Evolutionary conservation across 345 rosid species (phyloP).

Genomic region (Raphanus sativus): DNA sequence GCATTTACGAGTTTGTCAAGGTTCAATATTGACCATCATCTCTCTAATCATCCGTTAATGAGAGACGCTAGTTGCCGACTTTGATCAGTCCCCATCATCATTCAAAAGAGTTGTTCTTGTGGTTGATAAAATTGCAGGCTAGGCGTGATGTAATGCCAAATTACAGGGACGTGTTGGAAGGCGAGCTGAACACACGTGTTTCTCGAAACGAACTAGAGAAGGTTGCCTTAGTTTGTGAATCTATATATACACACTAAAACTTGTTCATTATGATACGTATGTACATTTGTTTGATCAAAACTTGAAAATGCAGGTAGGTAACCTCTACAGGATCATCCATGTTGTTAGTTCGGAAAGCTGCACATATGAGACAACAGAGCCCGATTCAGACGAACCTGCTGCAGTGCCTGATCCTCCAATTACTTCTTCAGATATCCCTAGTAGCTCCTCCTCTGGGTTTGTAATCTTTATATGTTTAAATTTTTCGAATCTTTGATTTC

Average conservation of each 20-base stretch:
- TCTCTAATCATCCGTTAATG: not conserved
- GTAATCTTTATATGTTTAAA: no score
- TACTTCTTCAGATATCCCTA: no score
- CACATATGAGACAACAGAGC: no score
- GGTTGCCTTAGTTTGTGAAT: not conserved
- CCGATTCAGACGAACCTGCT: not conserved
- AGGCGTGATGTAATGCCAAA: not conserved
- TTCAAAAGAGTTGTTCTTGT: not conserved
- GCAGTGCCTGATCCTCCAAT: not conserved
- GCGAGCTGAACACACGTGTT: not conserved
- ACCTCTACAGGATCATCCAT: no score
- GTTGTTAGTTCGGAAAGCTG: no score
- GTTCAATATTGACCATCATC: slow-evolving; percentile 25
- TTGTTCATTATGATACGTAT: not conserved
- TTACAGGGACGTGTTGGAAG: not conserved
- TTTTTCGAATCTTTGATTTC: no score
- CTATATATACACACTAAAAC: not conserved
- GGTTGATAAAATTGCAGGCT: not conserved
- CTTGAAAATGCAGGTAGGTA: not conserved
- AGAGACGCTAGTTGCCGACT: not conserved
- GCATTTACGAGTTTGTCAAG: slow-evolving; percentile 50
- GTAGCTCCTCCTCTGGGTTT: no score
- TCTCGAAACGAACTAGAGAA: not conserved
- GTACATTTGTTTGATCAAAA: not conserved
- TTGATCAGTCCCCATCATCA: no score